Percentiles rank a stretch among this genome's conserved stretches.
phyloP scores from a whole-genome alignment of 2,329 filamentous ascomycete species.

The Trichothecium roseum region DNA sequence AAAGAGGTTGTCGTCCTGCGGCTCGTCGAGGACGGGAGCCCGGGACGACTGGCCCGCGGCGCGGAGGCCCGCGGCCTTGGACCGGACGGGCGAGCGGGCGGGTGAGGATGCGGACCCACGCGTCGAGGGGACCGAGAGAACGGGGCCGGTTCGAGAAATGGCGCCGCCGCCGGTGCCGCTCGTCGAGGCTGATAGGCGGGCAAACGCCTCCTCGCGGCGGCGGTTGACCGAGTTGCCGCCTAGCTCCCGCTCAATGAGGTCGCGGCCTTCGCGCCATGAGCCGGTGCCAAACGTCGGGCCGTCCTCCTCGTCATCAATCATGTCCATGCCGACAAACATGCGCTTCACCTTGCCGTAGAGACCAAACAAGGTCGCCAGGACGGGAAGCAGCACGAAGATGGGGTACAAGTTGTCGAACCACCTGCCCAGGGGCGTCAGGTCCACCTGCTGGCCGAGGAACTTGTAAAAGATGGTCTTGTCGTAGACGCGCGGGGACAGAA shows the following conservation, averaged over 20 bases:
- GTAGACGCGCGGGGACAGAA: constrained; percentile 65
- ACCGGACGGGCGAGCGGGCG: constrained; percentile 24
- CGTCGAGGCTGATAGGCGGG: constrained; percentile 17
- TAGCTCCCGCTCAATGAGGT: constrained; percentile 80
- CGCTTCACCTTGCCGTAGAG: constrained; percentile 75
- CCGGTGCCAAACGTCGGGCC: constrained; percentile 61
- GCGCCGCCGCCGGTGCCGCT: constrained; percentile 19
- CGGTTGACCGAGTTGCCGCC: constrained; percentile 50
- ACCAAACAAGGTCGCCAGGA: constrained; percentile 78
- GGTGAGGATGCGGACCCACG: constrained; percentile 22
- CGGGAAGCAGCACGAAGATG: constrained; percentile 75
- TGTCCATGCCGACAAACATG: constrained; percentile 65
- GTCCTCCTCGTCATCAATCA: constrained; percentile 65
- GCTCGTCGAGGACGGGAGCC: constrained; percentile 30
- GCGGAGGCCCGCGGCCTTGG: constrained; percentile 15
- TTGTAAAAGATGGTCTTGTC: constrained; percentile 72
- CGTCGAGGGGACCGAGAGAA: constrained; percentile 36
- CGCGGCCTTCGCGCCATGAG: constrained; percentile 83
- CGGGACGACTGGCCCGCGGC: constrained; percentile 16
- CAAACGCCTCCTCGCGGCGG: constrained; percentile 32
- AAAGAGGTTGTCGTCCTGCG: constrained; percentile 73
- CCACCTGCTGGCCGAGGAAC: constrained; percentile 75
- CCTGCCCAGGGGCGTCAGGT: constrained; percentile 69
- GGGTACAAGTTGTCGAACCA: constrained; percentile 88
- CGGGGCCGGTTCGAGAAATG: constrained; percentile 24